Base-by-base conservation (phyloP, 1,284 basidiomycete species). In the Xerocomus nothofagi region DNA sequence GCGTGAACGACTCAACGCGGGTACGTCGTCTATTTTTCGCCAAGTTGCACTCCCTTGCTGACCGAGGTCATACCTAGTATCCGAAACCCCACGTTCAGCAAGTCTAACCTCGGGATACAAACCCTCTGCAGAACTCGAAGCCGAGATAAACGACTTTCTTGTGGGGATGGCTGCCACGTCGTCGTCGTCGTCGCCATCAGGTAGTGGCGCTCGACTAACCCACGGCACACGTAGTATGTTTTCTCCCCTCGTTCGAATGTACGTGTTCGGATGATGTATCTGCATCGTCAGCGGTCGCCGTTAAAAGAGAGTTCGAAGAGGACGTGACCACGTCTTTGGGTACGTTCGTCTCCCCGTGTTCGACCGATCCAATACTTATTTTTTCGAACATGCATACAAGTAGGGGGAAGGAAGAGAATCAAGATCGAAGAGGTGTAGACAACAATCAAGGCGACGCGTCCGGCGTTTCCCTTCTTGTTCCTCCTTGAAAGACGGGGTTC, bases 391-490 rank as follows among this genome's bases (percentile, higher is more conserved):
- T n/a, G 30, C n/a, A 29, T 20, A 1, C 0, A 7, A 32, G 18
- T 6, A 50, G 53, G 38, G 12, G 36, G 27, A 30, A 24, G 21
- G 10, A 62, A 54, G 26, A 59, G 37, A n/a, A 47, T 59, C 38
- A 59, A 59, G 37, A 30, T 45, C 8, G 59, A 59, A 21, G 50
- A 60, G 17, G 29, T 34, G 80, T 82, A 53, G 36, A 14, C 14
- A 3, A 33, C 8, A 7, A 34, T 17, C n/a, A 17, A 5, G 24
- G 10, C 4, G 26, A n/a, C 14, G n/a, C 11, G 4, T 26, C 4
- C n/a, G n/a, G 1, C 14, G 5, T 20, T 7, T 15, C 12, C 15
- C 2, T 14, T 2, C n/a, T n/a, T n/a, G n/a, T 14, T 17, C 6
- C 14, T 20, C 14, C 8, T n/a, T 7, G 23, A 23, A n/a, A n/a